Percentiles rank a stretch among this genome's conserved stretches.
These are phyloP conservation scores for Colletotrichum tropicale DNA, from an alignment of 2,329 filamentous ascomycete genomes.

Conservation along the genomic window DNA sequence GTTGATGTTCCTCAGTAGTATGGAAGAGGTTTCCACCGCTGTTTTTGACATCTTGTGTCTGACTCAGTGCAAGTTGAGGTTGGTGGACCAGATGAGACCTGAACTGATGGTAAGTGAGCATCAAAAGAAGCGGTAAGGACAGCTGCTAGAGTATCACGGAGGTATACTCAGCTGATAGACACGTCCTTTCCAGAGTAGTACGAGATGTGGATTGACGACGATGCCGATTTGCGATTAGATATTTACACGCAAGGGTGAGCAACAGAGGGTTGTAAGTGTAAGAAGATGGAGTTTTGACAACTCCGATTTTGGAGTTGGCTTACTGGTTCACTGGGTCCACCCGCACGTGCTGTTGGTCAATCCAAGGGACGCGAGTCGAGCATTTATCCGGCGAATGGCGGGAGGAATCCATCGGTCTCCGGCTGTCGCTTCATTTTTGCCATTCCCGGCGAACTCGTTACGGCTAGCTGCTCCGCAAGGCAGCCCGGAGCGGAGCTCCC, in stretches of 20 bases:
- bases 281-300: neutral
- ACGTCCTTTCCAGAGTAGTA: neutral
- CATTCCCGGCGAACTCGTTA: neutral
- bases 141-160: neutral
- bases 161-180: rapidly evolving
- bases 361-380: neutral
- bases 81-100: neutral
- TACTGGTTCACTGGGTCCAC: neutral
- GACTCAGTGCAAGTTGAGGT: rapidly evolving
- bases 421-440: neutral
- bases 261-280: neutral
- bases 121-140: neutral
- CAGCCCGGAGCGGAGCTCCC: neutral
- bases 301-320: neutral
- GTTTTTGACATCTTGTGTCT: neutral
- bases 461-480: neutral
- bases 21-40: neutral
- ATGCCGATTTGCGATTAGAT: neutral
- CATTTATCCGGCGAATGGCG: neutral
- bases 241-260: neutral
- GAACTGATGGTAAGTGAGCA: neutral
- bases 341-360: neutral
- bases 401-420: neutral
- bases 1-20: neutral
- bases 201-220: neutral